Base-by-base conservation (phyloP, 768 basidiomycete species). In the Leucocoprinus sp. region DNA sequence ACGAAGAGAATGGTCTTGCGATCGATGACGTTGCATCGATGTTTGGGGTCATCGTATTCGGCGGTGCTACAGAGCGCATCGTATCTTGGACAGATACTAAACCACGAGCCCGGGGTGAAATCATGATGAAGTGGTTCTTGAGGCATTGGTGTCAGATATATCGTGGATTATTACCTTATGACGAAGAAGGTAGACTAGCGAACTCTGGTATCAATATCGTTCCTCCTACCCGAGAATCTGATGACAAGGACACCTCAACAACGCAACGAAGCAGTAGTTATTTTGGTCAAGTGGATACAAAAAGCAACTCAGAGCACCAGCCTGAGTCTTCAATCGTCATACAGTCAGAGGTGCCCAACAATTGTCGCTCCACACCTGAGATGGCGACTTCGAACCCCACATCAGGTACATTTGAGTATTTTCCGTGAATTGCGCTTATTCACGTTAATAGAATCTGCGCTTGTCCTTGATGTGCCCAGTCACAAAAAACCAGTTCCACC, bases 31-130 rank as follows among this genome's bases (percentile, higher is more conserved):
- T 66, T 2, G 55, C 55, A 8, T 50, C 55, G 8, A 60, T 66
- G 59, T 69, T 67, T 37, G 68, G 64, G 9, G 44, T 50, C 17
- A 57, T 59, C 22, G 50, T 69, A 1, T 64, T 67, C 39, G 69
- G 67, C 2, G 59, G 60, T 4, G 48, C 26, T 15, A 28, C 18
- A 9, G 36, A 50, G 35, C 27, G 12, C 8, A 37, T 42, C 12
- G 31, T 14, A 8, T 26, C 12, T 22, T 23, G 28, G 12, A 27
- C 18, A 24, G 29, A 23, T 41, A 2, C 37, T 5, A 31, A 34
- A 34, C 14, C 19, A 26, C 21, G 22, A 22, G 21, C 36, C 12
- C 27, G 42, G 8, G 49, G 42, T 8, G 28, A 33, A 7, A 12
- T 31, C 12, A 50, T 50, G 49, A 39, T 50, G 43, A 21, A 18